Percentiles rank a stretch among this genome's conserved stretches.
Evolutionary conservation across 805 yeast genomes (phyloP).

Genomic region (Monosporozyma servazzii): DNA sequence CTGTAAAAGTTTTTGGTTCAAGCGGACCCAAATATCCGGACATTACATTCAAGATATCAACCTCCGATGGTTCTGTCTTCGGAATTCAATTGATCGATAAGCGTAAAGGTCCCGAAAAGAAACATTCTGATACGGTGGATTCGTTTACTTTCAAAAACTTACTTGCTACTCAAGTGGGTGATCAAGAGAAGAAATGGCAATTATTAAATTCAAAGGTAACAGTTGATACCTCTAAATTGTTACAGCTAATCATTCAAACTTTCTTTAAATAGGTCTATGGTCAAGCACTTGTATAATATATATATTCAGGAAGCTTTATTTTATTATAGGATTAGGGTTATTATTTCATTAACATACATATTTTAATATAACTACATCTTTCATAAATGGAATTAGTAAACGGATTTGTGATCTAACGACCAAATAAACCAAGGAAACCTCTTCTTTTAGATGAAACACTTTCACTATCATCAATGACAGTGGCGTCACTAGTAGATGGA

Average conservation of each 20-base stretch:
- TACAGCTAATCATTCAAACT: slow-evolving; percentile 62
- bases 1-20: slow-evolving; percentile 32
- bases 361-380: background rate
- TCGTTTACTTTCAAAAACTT: slow-evolving; percentile 62
- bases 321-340: background rate
- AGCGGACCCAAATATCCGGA: slow-evolving; percentile 50
- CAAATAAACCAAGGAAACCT: slow-evolving; percentile 69
- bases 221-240: slow-evolving; percentile 59
- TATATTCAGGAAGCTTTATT: background rate
- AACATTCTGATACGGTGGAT: slow-evolving; percentile 28
- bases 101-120: slow-evolving; percentile 22
- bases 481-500: slow-evolving; percentile 4
- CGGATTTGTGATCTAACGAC: slow-evolving; percentile 31
- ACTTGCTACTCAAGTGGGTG: slow-evolving; percentile 65
- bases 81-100: slow-evolving; percentile 46
- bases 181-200: slow-evolving; percentile 39
- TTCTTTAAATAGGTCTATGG: slow-evolving; percentile 31
- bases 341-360: background rate
- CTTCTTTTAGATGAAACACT: slow-evolving; percentile 32
- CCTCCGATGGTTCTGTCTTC: slow-evolving; percentile 61
- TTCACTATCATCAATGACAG: background rate
- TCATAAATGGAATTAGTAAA: background rate
- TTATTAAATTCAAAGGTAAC: slow-evolving; percentile 60
- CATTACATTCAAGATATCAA: slow-evolving; percentile 63
- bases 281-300: background rate